phyloP scores from a whole-genome alignment of 176 grass and related monocot genomes.

The Aegilops bicornis region DNA sequence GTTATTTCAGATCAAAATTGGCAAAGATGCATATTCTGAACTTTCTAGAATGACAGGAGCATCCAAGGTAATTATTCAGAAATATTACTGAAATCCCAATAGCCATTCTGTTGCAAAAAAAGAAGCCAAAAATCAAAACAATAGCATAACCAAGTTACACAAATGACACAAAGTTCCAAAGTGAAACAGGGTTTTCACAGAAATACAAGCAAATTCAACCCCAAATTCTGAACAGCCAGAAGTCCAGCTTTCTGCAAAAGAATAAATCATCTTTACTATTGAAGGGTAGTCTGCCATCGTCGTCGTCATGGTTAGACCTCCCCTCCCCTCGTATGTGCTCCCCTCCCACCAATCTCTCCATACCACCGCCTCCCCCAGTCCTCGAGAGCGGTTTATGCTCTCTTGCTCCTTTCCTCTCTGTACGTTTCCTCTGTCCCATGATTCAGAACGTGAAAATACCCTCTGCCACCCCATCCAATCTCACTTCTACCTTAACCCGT shows the following conservation, averaged over 20 bases:
- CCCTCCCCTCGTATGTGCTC: too few relatives aligned
- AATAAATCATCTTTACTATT: not conserved
- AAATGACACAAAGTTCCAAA: not conserved
- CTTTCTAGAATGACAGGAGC: not conserved
- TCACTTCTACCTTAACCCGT: too few relatives aligned
- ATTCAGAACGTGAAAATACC: too few relatives aligned
- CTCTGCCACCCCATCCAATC: too few relatives aligned
- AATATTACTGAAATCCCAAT: not conserved
- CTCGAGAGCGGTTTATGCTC: too few relatives aligned
- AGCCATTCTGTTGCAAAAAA: not conserved
- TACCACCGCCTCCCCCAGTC: too few relatives aligned
- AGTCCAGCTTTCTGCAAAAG: not conserved
- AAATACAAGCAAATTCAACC: not conserved
- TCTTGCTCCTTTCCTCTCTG: too few relatives aligned
- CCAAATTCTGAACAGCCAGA: not conserved
- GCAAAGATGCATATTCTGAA: not conserved
- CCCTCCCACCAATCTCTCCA: too few relatives aligned
- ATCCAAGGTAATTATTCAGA: not conserved
- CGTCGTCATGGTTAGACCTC: too few relatives aligned
- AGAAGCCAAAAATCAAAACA: not conserved
- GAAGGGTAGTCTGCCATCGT: too few relatives aligned
- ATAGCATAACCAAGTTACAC: not conserved
- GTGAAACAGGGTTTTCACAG: not conserved
- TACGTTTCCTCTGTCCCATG: too few relatives aligned
- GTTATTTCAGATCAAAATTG: conserved; percentile 29